Evolutionary conservation across 2,329 filamentous ascomycete species (phyloP).

Genomic region (Monosporascus sp.): DNA sequence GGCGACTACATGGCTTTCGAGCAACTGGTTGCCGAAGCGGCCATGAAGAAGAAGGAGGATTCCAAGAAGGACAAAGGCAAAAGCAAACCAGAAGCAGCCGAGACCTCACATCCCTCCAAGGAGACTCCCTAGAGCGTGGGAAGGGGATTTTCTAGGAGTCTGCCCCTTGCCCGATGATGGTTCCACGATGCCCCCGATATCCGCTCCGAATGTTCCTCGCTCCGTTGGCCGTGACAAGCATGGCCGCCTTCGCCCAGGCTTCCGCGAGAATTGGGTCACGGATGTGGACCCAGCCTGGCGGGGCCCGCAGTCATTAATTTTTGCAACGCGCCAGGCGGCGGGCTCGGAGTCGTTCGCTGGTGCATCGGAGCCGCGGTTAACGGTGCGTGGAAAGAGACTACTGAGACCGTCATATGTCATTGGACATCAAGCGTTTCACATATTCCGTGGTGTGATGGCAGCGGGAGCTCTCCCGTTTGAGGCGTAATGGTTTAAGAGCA

Average conservation of each 20-base stretch:
- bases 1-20: slow-evolving; percentile 99
- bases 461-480: too few relatives aligned
- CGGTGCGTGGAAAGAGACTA: too few relatives aligned
- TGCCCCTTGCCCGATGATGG: not conserved
- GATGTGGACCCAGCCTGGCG: too few relatives aligned
- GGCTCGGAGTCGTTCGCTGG: not conserved
- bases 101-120: slow-evolving; percentile 3
- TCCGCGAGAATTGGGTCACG: too few relatives aligned
- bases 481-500: too few relatives aligned
- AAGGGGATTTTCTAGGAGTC: not conserved
- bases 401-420: too few relatives aligned
- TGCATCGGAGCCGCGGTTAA: too few relatives aligned
- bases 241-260: not conserved
- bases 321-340: not conserved
- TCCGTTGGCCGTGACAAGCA: not conserved
- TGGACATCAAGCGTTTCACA: too few relatives aligned
- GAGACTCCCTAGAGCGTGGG: not conserved
- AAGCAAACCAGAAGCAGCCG: slow-evolving; percentile 12
- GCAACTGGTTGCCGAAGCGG: slow-evolving; percentile 93
- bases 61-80: slow-evolving; percentile 59
- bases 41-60: slow-evolving; percentile 89
- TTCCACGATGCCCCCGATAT: not conserved
- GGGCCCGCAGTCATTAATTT: too few relatives aligned
- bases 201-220: not conserved
- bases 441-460: too few relatives aligned